These are phyloP conservation scores for Geotrichum citri-aurantii DNA, from an alignment of 1,139 yeast species.

Conservation along the genomic window DNA sequence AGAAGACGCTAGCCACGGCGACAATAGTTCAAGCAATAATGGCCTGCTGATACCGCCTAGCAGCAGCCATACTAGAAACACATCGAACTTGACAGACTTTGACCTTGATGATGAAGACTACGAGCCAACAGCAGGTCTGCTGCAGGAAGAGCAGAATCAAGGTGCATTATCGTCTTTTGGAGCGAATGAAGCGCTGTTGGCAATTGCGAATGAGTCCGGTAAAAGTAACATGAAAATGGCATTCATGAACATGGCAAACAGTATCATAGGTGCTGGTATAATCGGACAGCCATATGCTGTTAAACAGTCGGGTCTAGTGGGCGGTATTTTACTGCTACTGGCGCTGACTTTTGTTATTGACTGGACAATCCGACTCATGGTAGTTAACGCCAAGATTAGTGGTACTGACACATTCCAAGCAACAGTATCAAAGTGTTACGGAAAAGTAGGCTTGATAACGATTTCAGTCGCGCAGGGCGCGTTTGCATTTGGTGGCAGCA, in stretches of 20 bases:
- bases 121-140: constrained; percentile 5
- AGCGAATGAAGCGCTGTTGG: constrained; percentile 24
- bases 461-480: constrained; percentile 73
- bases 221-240: constrained; percentile 69
- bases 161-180: constrained; percentile 7
- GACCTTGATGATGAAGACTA: constrained; percentile 9
- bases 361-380: constrained; percentile 76
- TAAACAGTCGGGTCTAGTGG: constrained; percentile 67
- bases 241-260: constrained; percentile 95
- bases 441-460: constrained; percentile 59
- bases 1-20: background rate
- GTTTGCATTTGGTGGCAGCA: constrained; percentile 91
- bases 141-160: background rate
- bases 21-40: background rate
- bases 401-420: constrained; percentile 80
- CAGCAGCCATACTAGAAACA: background rate
- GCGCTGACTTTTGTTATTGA: constrained; percentile 67
- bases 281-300: constrained; percentile 93
- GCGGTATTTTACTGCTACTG: constrained; percentile 61
- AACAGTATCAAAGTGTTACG: constrained; percentile 76
- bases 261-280: constrained; percentile 87
- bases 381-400: constrained; percentile 73
- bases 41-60: background rate
- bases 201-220: constrained; percentile 35
- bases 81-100: constrained; percentile 1